These are phyloP conservation scores for Alternaria panax DNA, from an alignment of 2,329 filamentous ascomycete species.

Conservation along the genomic window DNA sequence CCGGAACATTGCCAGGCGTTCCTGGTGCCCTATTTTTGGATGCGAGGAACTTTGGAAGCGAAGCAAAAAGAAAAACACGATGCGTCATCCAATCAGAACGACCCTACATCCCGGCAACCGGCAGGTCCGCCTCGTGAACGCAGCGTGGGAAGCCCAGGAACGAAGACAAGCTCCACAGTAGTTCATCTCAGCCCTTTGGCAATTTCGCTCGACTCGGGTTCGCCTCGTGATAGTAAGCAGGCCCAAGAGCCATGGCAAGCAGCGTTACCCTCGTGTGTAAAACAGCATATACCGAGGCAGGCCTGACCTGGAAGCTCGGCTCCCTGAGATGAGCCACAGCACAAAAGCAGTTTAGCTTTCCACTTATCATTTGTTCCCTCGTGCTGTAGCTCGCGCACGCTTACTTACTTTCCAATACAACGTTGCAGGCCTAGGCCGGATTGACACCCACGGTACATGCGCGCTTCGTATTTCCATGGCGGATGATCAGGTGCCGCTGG, in stretches of 20 bases:
- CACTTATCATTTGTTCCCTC: constrained; percentile 16
- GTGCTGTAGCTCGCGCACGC: constrained; percentile 15
- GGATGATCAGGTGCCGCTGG: constrained; percentile 15
- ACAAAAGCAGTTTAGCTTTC: constrained; percentile 12
- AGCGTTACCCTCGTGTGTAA: constrained; percentile 2
- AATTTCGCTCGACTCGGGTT: constrained; percentile 1
- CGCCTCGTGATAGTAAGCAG: neutral
- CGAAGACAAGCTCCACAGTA: neutral
- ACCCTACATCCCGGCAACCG: neutral
- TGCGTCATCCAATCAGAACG: neutral
- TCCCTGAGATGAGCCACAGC: constrained; percentile 9
- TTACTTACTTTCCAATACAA: constrained; percentile 23
- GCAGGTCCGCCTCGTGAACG: neutral
- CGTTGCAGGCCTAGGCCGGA: constrained; percentile 24
- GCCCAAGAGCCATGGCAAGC: neutral
- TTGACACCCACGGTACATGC: constrained; percentile 15
- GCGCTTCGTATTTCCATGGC: constrained; percentile 24
- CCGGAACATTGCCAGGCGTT: neutral
- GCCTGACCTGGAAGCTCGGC: constrained; percentile 13
- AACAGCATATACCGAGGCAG: neutral
- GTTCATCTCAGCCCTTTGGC: neutral
- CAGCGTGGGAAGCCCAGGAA: neutral
- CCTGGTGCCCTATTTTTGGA: neutral
- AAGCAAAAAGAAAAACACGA: constrained; percentile 2
- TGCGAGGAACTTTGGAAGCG: neutral